A percentile compares a stretch with the other conserved stretches of the same genome.
phyloP scores from a whole-genome alignment of 768 basidiomycete species.

The Multifurca ochricompacta region DNA sequence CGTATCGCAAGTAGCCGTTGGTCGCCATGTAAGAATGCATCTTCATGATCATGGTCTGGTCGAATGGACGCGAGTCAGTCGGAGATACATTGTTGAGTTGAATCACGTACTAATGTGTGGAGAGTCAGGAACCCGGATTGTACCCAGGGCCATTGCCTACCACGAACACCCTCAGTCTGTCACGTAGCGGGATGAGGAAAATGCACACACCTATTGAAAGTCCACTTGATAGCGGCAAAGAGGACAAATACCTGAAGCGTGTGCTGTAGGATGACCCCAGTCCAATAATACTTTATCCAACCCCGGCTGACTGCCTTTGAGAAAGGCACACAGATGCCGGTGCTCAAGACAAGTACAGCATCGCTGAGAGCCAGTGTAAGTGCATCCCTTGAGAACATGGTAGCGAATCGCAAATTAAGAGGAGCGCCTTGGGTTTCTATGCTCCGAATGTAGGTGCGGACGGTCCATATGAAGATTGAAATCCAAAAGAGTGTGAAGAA shows the following conservation, averaged over 20 bases:
- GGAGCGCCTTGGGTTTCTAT: constrained; percentile 74
- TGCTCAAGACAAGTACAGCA: constrained; percentile 67
- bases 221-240: constrained; percentile 76
- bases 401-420: constrained; percentile 72
- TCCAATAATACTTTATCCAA: constrained; percentile 76
- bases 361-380: constrained; percentile 79
- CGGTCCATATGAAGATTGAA: constrained; percentile 72
- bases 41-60: constrained; percentile 83
- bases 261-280: constrained; percentile 75
- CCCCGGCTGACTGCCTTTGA: constrained; percentile 67
- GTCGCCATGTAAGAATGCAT: constrained; percentile 90
- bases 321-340: constrained; percentile 75
- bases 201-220: constrained; percentile 61
- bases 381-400: constrained; percentile 82
- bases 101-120: constrained; percentile 63
- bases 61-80: background rate
- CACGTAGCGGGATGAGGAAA: background rate
- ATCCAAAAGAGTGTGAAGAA: constrained; percentile 97
- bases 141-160: constrained; percentile 96
- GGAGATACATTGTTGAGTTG: background rate
- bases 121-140: constrained; percentile 86
- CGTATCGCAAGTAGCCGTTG: constrained; percentile 72
- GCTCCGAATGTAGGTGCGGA: constrained; percentile 70
- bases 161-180: background rate
- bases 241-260: constrained; percentile 65